These are phyloP conservation scores for Toxoplasma gondii DNA, from an alignment of 169 alveolate genomes.

Conservation along the genomic window DNA sequence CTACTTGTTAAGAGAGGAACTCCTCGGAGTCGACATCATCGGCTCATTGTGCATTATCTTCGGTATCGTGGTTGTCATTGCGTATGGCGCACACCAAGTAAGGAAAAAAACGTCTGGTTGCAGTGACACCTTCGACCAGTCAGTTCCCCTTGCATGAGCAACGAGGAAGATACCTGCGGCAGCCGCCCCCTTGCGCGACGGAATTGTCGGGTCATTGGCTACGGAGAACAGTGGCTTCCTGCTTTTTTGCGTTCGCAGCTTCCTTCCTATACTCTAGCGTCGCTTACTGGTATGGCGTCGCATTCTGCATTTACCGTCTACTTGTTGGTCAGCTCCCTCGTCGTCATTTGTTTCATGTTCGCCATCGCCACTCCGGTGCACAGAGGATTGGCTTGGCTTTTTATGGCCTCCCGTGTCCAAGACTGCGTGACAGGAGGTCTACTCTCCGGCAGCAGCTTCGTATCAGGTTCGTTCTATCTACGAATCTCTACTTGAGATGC, in stretches of 20 bases:
- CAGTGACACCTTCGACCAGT: not conserved
- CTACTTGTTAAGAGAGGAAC: slow-evolving; percentile 42
- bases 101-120: not conserved
- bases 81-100: slow-evolving; percentile 57
- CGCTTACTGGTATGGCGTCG: not conserved
- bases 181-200: not conserved
- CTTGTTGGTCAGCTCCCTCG: not conserved
- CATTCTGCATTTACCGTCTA: not conserved
- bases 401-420: too few species aligned
- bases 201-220: not conserved
- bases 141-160: not conserved
- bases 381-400: too few species aligned
- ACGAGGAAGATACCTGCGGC: not conserved
- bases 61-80: slow-evolving; percentile 40
- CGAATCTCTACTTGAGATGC: too few species aligned
- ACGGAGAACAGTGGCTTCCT: not conserved
- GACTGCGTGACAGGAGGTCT: too few species aligned
- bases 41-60: slow-evolving; percentile 42
- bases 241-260: not conserved
- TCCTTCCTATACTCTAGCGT: not conserved
- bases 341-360: not conserved
- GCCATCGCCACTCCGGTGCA: too few species aligned
- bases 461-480: too few species aligned
- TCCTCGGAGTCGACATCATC: not conserved
- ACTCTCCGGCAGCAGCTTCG: too few species aligned